Conservation (phyloP, 192 early-diverging fungal genomes). For the Dissophora ornata region DNA sequence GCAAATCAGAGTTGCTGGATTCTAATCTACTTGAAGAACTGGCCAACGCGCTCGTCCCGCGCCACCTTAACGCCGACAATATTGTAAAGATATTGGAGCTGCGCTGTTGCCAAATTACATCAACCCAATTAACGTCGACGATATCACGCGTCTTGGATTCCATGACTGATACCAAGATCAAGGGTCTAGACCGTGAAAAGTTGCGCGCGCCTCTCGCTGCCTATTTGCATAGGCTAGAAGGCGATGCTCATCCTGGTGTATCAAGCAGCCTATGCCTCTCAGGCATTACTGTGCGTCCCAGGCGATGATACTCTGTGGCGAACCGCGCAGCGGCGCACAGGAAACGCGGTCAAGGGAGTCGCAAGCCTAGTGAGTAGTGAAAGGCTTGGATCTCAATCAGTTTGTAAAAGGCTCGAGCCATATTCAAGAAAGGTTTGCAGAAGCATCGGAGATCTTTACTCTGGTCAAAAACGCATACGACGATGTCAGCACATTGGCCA, state of each 20-base stretch:
- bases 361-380: constrained; percentile 1
- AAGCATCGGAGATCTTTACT: neutral
- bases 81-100: neutral
- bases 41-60: neutral
- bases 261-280: constrained; percentile 14
- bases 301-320: constrained; percentile 1
- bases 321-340: neutral
- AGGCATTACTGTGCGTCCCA: constrained; percentile 14
- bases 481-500: neutral
- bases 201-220: neutral
- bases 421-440: neutral
- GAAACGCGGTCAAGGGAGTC: neutral
- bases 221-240: neutral
- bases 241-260: constrained; percentile 1
- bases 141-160: constrained; percentile 9
- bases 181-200: neutral
- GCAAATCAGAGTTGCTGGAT: neutral
- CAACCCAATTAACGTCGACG: neutral
- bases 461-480: neutral
- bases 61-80: neutral
- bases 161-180: constrained; percentile 12
- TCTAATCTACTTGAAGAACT: neutral
- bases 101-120: neutral
- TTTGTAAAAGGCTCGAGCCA: neutral
- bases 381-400: neutral